Conservation (phyloP, 78 protist genomes). For the Trichosphaerium sp. region DNA sequence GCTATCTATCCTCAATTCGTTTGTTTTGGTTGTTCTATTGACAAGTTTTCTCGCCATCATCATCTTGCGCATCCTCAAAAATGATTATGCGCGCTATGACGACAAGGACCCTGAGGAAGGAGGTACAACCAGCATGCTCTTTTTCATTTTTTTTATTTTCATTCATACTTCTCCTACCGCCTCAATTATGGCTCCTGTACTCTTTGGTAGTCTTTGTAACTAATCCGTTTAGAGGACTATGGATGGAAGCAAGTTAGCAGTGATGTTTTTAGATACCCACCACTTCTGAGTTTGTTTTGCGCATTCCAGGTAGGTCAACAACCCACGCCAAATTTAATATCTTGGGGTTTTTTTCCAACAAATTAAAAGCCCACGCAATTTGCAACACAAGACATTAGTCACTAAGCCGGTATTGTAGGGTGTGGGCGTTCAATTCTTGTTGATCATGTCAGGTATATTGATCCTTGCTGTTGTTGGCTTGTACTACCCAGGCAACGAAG, state of each 20-base stretch:
- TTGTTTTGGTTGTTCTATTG: conserved; percentile 84
- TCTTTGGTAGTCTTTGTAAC: background rate
- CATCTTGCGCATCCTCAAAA: conserved; percentile 75
- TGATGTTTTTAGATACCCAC: conserved; percentile 96
- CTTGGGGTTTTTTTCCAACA: no score
- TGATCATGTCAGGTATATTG: conserved; percentile 37
- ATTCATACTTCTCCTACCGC: background rate
- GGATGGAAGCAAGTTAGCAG: conserved; percentile 97
- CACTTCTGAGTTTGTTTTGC: conserved; percentile 48
- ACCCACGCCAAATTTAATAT: background rate
- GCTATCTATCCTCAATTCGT: conserved; percentile 91
- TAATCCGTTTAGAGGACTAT: conserved; percentile 74
- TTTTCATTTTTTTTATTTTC: background rate
- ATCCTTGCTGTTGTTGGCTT: conserved; percentile 58
- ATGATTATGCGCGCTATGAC: conserved; percentile 75
- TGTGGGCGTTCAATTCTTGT: conserved; percentile 78
- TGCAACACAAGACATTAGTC: no score
- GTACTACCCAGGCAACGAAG: conserved; percentile 81
- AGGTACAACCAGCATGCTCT: no score
- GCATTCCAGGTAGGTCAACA: conserved; percentile 49
- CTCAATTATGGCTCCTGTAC: background rate
- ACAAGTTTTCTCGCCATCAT: conserved; percentile 84
- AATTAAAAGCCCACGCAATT: no score
- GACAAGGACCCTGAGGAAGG: conserved; percentile 53
- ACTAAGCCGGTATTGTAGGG: no score